phyloP scores from a whole-genome alignment of 2,329 filamentous ascomycete species.

The Sporothrix curviconia region DNA sequence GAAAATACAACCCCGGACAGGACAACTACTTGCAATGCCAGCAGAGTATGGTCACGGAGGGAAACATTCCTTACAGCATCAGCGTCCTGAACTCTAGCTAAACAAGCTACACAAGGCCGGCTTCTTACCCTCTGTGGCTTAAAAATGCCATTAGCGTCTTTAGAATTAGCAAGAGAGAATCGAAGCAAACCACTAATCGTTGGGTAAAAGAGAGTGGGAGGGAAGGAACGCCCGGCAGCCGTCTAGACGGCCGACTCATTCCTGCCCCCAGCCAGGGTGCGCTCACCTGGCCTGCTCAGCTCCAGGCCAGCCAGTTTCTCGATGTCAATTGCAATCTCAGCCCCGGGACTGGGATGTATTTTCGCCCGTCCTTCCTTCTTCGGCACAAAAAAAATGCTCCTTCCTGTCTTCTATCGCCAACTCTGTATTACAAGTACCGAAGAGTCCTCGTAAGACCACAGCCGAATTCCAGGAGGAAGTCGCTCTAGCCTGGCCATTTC shows the following conservation, averaged over 20 bases:
- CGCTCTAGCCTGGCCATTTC: slow-evolving; percentile 7
- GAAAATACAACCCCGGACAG: not conserved
- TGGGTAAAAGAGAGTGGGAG: no score
- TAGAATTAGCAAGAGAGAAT: not conserved
- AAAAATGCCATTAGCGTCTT: not conserved
- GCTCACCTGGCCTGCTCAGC: not conserved
- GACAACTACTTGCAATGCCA: not conserved
- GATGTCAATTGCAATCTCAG: no score
- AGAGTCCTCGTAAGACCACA: not conserved
- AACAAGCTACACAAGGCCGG: not conserved
- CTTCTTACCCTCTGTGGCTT: not conserved
- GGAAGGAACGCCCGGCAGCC: no score
- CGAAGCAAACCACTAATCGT: no score
- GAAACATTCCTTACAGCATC: not conserved
- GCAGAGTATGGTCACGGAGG: not conserved
- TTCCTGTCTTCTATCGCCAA: not conserved
- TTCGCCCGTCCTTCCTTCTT: not conserved
- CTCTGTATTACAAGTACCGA: no score
- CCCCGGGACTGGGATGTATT: no score
- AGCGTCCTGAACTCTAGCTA: not conserved
- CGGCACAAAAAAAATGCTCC: not conserved
- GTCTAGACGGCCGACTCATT: no score
- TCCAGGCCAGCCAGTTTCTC: no score
- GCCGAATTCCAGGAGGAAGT: slow-evolving; percentile 1
- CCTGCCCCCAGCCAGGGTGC: no score